Evolutionary conservation across 139 green algal species (phyloP), one percentile per base, ranked within the genome.

Genomic region (Volvox africanus): DNA sequence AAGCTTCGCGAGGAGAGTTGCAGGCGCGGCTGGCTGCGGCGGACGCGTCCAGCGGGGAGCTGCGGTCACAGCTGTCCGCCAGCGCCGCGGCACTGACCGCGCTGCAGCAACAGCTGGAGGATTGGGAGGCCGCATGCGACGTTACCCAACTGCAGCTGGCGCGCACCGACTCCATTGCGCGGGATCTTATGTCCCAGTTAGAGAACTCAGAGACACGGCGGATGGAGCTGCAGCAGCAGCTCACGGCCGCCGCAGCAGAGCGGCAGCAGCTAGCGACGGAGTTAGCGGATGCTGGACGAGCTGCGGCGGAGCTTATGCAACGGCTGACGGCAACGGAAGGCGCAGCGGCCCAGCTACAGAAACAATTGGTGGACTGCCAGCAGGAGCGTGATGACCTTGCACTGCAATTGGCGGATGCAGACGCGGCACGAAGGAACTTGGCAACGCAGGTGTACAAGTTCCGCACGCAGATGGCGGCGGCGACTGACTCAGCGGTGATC

Each of bases 81-180:
- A 65, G 80, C 12, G 44, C 44, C 5, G 24, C 37, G 28, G 44
- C 80, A n/a, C 28, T 62, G 22, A 13, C 20, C 0, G 80, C 80
- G 22, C 80, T 86, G 80, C 80, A 73, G 80, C 28, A 71, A 55
- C 50, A 71, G 35, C 35, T 86, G 30, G 80, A 86, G 28, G 44
- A 2, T 14, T 71, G 9, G 81, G 30, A 77, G 61, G 55, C 61
- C 18, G 61, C 61, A 11, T 87, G 61, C 32, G 16, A 35, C 12
- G 2, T 26, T 0, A 65, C 22, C 33, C 32, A 68, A 33, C 30
- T 21, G 82, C 82, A 88, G 82, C 82, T 88, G 33, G 65, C 65
- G 16, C 9, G 35, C 1, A 36, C 35, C 9, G 35, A 80, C 5
- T 61, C 21, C 65, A 35, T 21, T 17, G 61, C 61, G 5, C 61